These are phyloP conservation scores for Stachybotrys echinatus DNA, from an alignment of 2,329 filamentous ascomycete genomes.

Conservation along the genomic window DNA sequence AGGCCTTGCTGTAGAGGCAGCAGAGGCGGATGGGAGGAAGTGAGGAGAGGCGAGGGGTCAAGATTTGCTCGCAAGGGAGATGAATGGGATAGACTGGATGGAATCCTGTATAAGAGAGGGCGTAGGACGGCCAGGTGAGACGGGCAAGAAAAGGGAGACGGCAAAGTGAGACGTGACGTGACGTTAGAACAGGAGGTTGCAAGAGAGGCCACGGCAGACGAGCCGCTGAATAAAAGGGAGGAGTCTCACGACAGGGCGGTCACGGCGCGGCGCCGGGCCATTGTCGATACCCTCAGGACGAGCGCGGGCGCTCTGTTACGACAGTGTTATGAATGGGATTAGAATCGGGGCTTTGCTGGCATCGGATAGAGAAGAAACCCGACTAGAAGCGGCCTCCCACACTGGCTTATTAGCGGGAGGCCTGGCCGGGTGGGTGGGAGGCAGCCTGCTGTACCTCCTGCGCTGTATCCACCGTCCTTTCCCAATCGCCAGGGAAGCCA, in stretches of 20 bases:
- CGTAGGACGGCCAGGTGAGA: background rate
- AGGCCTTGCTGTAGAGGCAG: slow-evolving; percentile 1
- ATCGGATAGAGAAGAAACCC: background rate
- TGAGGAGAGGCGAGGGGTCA: background rate
- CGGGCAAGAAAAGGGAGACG: background rate
- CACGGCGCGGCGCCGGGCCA: background rate
- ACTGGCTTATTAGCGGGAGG: background rate
- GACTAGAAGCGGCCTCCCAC: background rate
- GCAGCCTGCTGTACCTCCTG: too few species aligned
- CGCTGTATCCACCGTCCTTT: background rate
- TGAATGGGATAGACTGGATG: background rate
- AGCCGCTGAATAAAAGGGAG: slow-evolving; percentile 1
- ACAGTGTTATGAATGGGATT: background rate
- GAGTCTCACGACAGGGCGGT: background rate
- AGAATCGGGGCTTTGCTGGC: background rate
- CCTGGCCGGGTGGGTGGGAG: background rate
- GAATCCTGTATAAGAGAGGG: background rate
- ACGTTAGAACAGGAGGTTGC: background rate
- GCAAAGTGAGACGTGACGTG: slow-evolving; percentile 3
- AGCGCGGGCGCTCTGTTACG: background rate
- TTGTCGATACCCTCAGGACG: background rate
- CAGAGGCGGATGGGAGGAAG: slow-evolving; percentile 4
- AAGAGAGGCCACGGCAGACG: too few species aligned
- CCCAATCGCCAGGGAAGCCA: background rate
- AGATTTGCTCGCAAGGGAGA: background rate